A percentile compares a stretch with the other conserved stretches of the same genome.
phyloP scores from a whole-genome alignment of 495 filamentous ascomycete genomes.

The Xylaria cubensis region DNA sequence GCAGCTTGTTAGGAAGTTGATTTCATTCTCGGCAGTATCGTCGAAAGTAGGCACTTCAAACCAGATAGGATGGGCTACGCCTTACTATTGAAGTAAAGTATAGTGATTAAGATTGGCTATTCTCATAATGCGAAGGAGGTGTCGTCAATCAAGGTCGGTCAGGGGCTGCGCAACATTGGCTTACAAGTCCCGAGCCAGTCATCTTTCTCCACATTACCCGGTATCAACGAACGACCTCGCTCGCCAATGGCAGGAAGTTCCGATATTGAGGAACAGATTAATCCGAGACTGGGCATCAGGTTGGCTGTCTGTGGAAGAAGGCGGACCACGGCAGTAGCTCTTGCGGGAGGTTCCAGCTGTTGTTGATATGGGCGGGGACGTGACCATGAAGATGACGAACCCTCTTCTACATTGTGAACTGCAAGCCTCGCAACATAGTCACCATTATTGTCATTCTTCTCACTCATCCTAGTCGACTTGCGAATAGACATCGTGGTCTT shows the following conservation, averaged over 20 bases:
- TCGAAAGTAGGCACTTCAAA: not conserved
- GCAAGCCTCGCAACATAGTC: constrained; percentile 1
- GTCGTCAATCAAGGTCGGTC: not conserved
- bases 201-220: constrained; percentile 41
- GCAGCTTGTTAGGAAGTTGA: not conserved
- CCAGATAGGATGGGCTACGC: not conserved
- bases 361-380: not conserved
- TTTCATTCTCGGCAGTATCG: too few species aligned
- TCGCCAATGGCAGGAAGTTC: constrained; percentile 38
- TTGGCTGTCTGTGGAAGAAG: constrained; percentile 25
- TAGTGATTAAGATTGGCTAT: not conserved
- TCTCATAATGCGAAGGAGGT: too few species aligned
- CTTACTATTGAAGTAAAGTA: not conserved
- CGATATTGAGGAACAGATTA: constrained; percentile 26
- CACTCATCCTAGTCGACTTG: not conserved
- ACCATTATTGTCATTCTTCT: not conserved
- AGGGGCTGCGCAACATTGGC: not conserved
- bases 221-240: constrained; percentile 29
- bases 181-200: constrained; percentile 25
- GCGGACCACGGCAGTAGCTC: constrained; percentile 32
- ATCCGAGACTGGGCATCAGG: constrained; percentile 33
- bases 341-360: constrained; percentile 4
- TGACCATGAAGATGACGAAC: not conserved
- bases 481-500: not conserved
- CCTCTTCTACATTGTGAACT: not conserved